phyloP scores from a whole-genome alignment of 2,329 filamentous ascomycete genomes.

The Apiospora pterosperma region DNA sequence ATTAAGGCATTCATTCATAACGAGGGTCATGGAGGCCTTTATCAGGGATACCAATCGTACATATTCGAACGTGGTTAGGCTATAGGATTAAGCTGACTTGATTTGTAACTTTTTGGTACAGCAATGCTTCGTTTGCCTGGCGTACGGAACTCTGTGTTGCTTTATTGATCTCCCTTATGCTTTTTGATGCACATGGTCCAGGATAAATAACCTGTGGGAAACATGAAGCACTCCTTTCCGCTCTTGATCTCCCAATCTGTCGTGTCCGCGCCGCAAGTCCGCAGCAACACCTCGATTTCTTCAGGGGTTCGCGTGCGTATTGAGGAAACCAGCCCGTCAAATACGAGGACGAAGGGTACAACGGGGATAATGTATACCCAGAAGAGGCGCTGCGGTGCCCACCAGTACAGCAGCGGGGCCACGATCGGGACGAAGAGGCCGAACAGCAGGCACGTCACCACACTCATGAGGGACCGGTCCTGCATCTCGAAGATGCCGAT shows the following conservation, averaged over 20 bases:
- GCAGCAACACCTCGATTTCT: slow-evolving; percentile 60
- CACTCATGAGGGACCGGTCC: slow-evolving; percentile 53
- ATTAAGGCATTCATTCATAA: neutral
- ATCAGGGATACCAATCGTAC: slow-evolving; percentile 7
- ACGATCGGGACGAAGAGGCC: slow-evolving; percentile 48
- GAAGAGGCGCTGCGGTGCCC: slow-evolving; percentile 52
- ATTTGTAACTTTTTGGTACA: neutral
- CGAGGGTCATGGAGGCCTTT: neutral
- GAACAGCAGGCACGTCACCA: slow-evolving; percentile 51
- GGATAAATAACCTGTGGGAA: slow-evolving; percentile 47
- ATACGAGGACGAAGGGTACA: slow-evolving; percentile 63
- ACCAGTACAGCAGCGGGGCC: slow-evolving; percentile 52
- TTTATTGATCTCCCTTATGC: neutral
- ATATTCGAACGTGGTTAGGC: slow-evolving; percentile 1
- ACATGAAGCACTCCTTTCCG: slow-evolving; percentile 44
- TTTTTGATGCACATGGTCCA: slow-evolving; percentile 49
- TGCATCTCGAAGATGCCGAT: slow-evolving; percentile 76
- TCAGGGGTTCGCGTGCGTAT: slow-evolving; percentile 63
- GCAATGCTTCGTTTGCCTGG: neutral
- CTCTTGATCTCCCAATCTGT: slow-evolving; percentile 46
- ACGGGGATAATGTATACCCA: slow-evolving; percentile 66
- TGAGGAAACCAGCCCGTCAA: slow-evolving; percentile 67
- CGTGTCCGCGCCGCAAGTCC: slow-evolving; percentile 44
- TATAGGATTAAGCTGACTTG: neutral
- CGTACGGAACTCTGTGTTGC: neutral